A percentile compares a stretch with the other conserved stretches of the same genome.
phyloP scores from a whole-genome alignment of 225 moss, liverwort and hornwort genomes.

The Pleurozium schreberi region DNA sequence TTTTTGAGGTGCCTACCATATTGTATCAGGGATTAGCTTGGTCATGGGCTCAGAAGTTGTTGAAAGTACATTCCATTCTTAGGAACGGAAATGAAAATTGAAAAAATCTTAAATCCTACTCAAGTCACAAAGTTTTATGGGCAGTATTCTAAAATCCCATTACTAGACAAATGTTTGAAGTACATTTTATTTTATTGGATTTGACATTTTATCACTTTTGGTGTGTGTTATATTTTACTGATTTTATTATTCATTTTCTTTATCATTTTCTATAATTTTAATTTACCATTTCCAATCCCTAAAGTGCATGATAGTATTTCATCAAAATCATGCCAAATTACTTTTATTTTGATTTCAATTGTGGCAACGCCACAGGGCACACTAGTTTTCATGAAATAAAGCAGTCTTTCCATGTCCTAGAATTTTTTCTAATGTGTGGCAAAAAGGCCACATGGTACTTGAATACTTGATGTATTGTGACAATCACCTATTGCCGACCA shows the following conservation, averaged over 20 bases:
- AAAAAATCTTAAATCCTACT: background rate
- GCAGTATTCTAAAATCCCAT: background rate
- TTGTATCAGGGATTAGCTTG: too few species aligned
- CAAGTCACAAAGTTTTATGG: background rate
- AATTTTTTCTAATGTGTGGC: too few species aligned
- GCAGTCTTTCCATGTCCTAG: too few species aligned
- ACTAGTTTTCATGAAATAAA: too few species aligned
- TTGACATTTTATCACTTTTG: background rate
- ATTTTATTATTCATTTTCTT: background rate
- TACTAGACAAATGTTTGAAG: background rate
- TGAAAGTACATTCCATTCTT: background rate
- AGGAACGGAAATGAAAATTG: background rate
- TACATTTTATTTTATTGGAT: background rate
- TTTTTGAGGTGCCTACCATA: too few species aligned
- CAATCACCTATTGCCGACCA: too few species aligned
- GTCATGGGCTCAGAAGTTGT: background rate
- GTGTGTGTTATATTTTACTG: background rate
- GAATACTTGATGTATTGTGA: too few species aligned
- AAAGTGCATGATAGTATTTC: background rate
- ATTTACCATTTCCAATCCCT: background rate
- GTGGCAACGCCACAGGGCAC: too few species aligned
- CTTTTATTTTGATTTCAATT: too few species aligned
- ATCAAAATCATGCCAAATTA: too few species aligned
- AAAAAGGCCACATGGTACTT: background rate
- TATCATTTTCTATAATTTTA: background rate